Evolutionary conservation across 148 eudicot genomes (phyloP), one percentile per base, ranked within the genome.

Genomic region (Gaultheria prostrata): DNA sequence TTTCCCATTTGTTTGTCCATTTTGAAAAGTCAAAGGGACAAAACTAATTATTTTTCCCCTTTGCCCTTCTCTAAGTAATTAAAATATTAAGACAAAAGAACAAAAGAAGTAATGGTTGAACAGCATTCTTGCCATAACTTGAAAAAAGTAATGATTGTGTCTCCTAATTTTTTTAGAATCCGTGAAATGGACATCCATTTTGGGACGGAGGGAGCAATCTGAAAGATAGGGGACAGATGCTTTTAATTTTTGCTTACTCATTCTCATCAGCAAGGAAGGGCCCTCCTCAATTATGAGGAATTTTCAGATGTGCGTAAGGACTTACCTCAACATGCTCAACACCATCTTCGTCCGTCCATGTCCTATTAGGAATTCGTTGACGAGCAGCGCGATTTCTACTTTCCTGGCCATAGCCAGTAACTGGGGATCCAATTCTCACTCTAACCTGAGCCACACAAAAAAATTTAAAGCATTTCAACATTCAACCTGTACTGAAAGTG

Each of bases 331-430:
- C 90, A 87, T 95, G 97, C 89, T 95, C 98, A 48, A 91, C 91
- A 0, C 98, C 98, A 67, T 93, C 96, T 87, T 94, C 94, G 79
- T 95, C 98, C 13, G 88, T 91, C 95, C 98, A 95, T 43, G 74
- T 82, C 87, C 89, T 94, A 84, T 91, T 82, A 21, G 98, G 94
- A 57, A 95, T 87, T 70, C 91, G 91, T 82, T 94, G 98, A 79
- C 98, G 95, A 84, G 98, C 98, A 88, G 97, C 93, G 51, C 98
- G 95, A 80, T 94, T 95, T 87, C 95, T 91, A 72, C 91, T 88
- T 84, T 95, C 98, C 87, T 93, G 95, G 65, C 98, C 98, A 83
- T 94, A 95, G 48, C 98, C 98, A 35, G 91, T 94, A 63, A 95
- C 85, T 45, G 98, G 98, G 50, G 95, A 89, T 59, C 98, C 98